These are phyloP conservation scores for Starmerella potacharoeniae DNA, from an alignment of 805 yeast genomes.

Conservation along the genomic window DNA sequence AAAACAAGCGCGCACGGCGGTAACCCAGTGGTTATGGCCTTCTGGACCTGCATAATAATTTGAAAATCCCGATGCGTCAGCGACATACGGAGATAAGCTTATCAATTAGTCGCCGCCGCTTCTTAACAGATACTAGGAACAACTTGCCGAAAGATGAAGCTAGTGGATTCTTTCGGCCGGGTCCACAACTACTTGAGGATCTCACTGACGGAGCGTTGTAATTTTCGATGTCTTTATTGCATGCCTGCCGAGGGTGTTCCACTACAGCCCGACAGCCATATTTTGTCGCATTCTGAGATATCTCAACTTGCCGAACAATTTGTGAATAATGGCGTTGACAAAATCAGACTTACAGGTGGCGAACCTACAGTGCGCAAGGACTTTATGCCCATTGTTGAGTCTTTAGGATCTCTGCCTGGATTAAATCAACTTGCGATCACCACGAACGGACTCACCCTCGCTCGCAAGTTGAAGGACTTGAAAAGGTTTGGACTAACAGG, in stretches of 20 bases:
- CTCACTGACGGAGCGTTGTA: conserved; percentile 42
- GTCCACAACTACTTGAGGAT: conserved; percentile 41
- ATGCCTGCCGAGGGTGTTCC: conserved; percentile 49
- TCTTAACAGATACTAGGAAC: neutral
- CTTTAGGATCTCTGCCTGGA: conserved; percentile 33
- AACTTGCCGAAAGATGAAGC: neutral
- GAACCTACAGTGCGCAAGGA: conserved; percentile 47
- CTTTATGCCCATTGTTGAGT: conserved; percentile 35
- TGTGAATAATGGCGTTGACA: conserved; percentile 40
- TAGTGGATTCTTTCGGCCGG: conserved; percentile 34
- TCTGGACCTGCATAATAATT: neutral
- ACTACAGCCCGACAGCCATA: conserved; percentile 34
- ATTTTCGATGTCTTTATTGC: conserved; percentile 37
- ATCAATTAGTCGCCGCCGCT: neutral
- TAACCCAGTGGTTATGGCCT: conserved; percentile 34
- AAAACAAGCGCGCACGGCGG: conserved; percentile 76
- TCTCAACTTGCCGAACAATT: conserved; percentile 35
- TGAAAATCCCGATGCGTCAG: neutral
- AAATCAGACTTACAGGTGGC: conserved; percentile 45
- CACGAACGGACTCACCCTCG: conserved; percentile 41
- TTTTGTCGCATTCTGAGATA: conserved; percentile 38
- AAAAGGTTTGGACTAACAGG: conserved; percentile 36
- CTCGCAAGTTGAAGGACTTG: conserved; percentile 37
- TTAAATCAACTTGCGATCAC: conserved; percentile 41
- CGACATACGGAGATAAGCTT: neutral